Base-by-base conservation (phyloP, 192 early-diverging fungal genomes). In the Dissophora globulifera region DNA sequence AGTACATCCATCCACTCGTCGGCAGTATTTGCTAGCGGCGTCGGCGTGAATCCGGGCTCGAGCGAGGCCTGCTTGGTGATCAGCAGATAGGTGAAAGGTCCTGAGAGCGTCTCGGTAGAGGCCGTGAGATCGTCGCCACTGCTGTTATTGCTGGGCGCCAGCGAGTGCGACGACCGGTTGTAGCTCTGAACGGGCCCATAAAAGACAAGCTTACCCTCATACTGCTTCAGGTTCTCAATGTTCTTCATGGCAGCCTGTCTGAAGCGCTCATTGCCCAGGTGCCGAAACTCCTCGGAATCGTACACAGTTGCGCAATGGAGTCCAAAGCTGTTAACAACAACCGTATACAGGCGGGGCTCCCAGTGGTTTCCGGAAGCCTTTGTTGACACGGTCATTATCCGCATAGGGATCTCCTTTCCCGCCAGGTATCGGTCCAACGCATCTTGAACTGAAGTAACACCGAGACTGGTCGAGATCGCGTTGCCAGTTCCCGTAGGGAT, bases 321-420 rank as follows among this genome's bases (percentile, higher is more conserved):
- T 19, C 84, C 84, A 75, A 68, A 83, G 42, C 82, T 83, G 59
- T 83, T 70, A 42, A 85, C 82, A 1, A 85, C 84, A 2, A 82
- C 42, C 4, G 72, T 67, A 35, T 69, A 69, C 7, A 83, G 58
- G 7, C 65, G 30, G 4, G 64, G 16, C 7, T 67, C 29, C 80
- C 83, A 81, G 20, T 43, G 15, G 0, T 35, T 30, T 10, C 47
- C 20, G 38, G n/a, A n/a, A n/a, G 26, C 42, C 3, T 66, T 72
- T 41, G 83, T 57, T 1, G 60, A 48, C 17, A 85, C 80, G 10
- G 74, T 52, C 60, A 83, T 79, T 0, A 71, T 27, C 11, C 58
- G 64, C 1, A 85, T 58, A 0, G 79, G 69, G 2, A 57, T 43
- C 4, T 65, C 23, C 16, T 76, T 61, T 4, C 75, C 80, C 17